Base-by-base conservation (phyloP, 106 monocot species). In the Allium cepa region DNA sequence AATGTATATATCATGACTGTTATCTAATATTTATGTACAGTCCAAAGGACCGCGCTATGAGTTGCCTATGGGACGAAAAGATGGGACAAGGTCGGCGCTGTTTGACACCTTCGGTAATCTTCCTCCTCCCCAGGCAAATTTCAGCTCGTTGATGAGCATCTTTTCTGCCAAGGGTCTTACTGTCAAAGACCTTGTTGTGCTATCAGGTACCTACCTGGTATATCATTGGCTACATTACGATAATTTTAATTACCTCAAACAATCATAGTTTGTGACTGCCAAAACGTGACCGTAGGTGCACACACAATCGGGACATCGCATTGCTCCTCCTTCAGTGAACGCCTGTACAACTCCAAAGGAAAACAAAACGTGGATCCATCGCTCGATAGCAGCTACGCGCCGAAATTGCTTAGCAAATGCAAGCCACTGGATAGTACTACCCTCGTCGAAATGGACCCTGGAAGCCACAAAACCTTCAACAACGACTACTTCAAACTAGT, bases 401-500 rank as follows among this genome's bases (percentile, higher is more conserved):
- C 71, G 4, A 62, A 66, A 46, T 60, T 92, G 45, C 66, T 61
- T 57, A 49, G 9, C 9, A 78, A 60, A 63, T 88, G 88, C 68
- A 75, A 62, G 26, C 78, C 75, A 7, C 28, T 49, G 7, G 92
- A 92, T 53, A 18, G 14, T 7, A 75, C 70, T 2, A 83, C 67
- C 22, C 47, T 71, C 0, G 72, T 87, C 11, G 79, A 84, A 69
- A 83, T 91, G 90, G 90, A 86, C 50, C 86, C 90, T 0, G 83
- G 86, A 10, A 91, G 90, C 79, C 68, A 46, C 68, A 81, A 48
- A 51, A 79, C 76, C 3, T 91, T 86, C 60, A 86, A 91, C 71
- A 48, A 52, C 6, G 26, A 63, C 62, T 91, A 86, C 77, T 91
- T 60, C 86, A 77, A 78, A 45, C 64, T 65, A n/a, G 73, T 91